Evolutionary conservation across 2,329 filamentous ascomycete genomes (phyloP).

Genomic region (Aureobasidium lini): DNA sequence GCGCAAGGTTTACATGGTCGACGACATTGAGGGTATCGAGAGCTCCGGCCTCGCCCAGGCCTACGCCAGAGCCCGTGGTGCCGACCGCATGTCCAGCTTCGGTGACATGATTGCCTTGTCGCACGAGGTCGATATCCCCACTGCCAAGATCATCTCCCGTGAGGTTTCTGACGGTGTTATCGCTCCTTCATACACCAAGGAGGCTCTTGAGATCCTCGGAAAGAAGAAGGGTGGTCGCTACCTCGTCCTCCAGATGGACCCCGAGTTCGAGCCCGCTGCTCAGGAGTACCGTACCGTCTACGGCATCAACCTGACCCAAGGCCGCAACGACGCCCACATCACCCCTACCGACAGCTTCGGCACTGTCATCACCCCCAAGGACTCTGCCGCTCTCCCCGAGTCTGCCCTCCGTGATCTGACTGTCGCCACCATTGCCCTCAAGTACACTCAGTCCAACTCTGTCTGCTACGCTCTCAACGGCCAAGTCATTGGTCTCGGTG

Average conservation of each 20-base stretch:
- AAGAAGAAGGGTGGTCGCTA: conserved; percentile 99
- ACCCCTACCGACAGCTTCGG: conserved; percentile 72
- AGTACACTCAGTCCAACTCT: conserved; percentile 98
- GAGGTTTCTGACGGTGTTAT: conserved; percentile 98
- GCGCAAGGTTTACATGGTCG: conserved; percentile 97
- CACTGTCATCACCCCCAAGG: conserved; percentile 80
- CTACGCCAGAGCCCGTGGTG: conserved; percentile 89
- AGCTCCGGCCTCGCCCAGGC: conserved; percentile 82
- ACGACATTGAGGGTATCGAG: conserved; percentile 86
- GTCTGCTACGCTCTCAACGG: conserved; percentile 95
- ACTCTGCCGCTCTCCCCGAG: conserved; percentile 61
- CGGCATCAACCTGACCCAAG: conserved; percentile 79
- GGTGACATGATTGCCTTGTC: conserved; percentile 93
- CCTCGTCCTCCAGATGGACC: conserved; percentile 90
- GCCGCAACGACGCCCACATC: conserved; percentile 87
- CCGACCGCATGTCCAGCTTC: conserved; percentile 98
- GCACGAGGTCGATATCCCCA: conserved; percentile 81
- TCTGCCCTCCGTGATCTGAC: conserved; percentile 81
- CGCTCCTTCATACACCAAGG: conserved; percentile 76
- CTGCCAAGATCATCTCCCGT: conserved; percentile 93
- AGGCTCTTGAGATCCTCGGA: conserved; percentile 81
- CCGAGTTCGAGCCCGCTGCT: conserved; percentile 65
- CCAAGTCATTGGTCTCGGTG: conserved; percentile 87
- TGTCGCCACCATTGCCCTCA: conserved; percentile 91
- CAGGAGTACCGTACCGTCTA: conserved; percentile 83